Evolutionary conservation across 495 filamentous ascomycete genomes (phyloP).

Genomic region (Penicillium alfredii): DNA sequence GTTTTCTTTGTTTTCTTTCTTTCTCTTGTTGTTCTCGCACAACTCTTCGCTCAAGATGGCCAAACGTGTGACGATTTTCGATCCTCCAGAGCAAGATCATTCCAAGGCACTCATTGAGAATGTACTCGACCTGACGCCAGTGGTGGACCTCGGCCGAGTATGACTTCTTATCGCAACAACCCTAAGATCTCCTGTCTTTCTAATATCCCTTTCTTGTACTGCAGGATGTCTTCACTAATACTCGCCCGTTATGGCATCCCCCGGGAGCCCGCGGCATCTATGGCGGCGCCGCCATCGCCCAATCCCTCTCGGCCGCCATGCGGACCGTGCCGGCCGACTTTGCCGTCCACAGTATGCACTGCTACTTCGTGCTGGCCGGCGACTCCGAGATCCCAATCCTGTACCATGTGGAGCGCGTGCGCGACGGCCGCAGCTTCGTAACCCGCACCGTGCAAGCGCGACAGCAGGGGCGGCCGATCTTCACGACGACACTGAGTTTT

Average conservation of each 20-base stretch:
- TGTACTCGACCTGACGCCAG: constrained; percentile 72
- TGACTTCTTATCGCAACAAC: constrained; percentile 11
- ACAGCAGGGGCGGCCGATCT: constrained; percentile 84
- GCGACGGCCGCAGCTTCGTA: constrained; percentile 83
- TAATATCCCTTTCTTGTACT: background rate
- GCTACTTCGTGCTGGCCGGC: constrained; percentile 94
- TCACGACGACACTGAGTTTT: constrained; percentile 91
- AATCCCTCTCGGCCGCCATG: constrained; percentile 83
- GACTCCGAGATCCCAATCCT: constrained; percentile 78
- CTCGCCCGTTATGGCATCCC: constrained; percentile 83
- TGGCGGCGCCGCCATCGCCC: constrained; percentile 88
- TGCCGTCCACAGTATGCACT: constrained; percentile 91
- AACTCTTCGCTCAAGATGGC: constrained; percentile 18
- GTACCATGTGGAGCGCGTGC: constrained; percentile 87
- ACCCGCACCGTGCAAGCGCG: constrained; percentile 94
- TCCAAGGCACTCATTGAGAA: constrained; percentile 82
- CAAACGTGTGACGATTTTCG: constrained; percentile 61
- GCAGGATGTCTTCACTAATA: constrained; percentile 89
- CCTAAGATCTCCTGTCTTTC: constrained; percentile 3
- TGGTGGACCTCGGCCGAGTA: constrained; percentile 76
- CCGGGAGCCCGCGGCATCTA: constrained; percentile 88
- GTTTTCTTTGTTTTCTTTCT: background rate
- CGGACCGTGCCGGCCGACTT: constrained; percentile 75
- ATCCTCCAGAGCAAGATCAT: constrained; percentile 63
- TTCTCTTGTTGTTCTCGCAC: background rate